A percentile compares a stretch with the other conserved stretches of the same genome.
Evolutionary conservation across 2,329 filamentous ascomycete species (phyloP).

Genomic region (Aspergillus bombycis): DNA sequence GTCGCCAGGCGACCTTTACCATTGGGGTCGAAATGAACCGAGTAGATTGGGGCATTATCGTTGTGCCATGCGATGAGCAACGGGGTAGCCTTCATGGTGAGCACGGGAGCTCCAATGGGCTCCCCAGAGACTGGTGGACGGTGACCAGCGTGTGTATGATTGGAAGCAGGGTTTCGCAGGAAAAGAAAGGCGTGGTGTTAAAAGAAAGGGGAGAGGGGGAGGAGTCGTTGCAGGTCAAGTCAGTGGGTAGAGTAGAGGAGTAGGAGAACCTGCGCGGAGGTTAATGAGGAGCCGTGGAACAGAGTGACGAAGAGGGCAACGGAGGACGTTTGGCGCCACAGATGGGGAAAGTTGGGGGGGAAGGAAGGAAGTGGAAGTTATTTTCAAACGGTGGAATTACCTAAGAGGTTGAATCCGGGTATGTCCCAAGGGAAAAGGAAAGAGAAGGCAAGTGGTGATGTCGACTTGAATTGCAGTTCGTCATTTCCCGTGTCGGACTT

Average conservation of each 20-base stretch:
- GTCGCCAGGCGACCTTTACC: constrained; percentile 92
- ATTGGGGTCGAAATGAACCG: constrained; percentile 91
- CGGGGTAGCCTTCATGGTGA: constrained; percentile 88
- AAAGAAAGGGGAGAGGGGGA: background rate
- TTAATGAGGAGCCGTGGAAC: constrained; percentile 6
- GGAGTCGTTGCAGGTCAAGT: background rate
- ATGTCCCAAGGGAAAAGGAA: background rate
- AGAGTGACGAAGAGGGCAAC: background rate
- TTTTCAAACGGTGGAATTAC: background rate
- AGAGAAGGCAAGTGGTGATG: background rate
- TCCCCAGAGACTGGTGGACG: constrained; percentile 7
- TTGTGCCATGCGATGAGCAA: constrained; percentile 99
- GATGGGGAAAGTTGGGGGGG: background rate
- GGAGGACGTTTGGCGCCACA: constrained; percentile 3
- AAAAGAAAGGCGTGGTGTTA: background rate
- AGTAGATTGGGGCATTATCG: constrained; percentile 95
- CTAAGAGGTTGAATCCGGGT: background rate
- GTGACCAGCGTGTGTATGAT: background rate
- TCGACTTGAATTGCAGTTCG: constrained; percentile 1
- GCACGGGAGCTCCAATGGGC: constrained; percentile 33
- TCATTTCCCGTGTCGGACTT: constrained; percentile 6
- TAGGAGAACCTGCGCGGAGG: background rate
- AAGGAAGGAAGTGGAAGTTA: background rate
- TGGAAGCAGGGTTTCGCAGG: background rate
- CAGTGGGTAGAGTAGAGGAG: background rate